Evolutionary conservation across 148 eudicot genomes (phyloP), one percentile per base, ranked within the genome.

Genomic region (Bassia scoparia): DNA sequence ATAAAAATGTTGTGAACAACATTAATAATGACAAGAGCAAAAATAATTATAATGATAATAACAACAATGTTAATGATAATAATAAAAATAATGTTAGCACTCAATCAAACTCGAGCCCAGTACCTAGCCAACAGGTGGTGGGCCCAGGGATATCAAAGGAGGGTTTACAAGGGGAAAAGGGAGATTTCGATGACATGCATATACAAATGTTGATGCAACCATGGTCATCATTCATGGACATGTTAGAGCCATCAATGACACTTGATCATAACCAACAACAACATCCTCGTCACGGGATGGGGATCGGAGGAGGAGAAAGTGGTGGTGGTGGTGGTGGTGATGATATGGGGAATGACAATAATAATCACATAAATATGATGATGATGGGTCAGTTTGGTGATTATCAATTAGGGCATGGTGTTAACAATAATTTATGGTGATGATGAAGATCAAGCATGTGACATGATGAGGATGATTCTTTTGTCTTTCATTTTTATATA

Each of bases 341-440:
- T 69, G 59, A 61, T 61, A 37, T 67, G 13, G 61, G 43, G 2
- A 67, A 20, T 43, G 58, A 60, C 20, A 71, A 11, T 34, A 72
- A 58, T 38, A 60, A 30, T 52, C 60, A 53, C 24, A 77, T 30
- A 58, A 75, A 21, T 30, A 68, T 74, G 77, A 79, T 73, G 81
- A 79, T 78, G 81, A 78, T 79, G 78, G 78, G 78, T 64, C 78
- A 79, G 30, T 79, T 61, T 79, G 82, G 82, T 54, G 78, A 79
- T 9, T 69, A 79, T 44, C 71, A 74, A 68, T 50, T 24, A n/a
- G 77, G 64, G 31, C 75, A 79, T 74, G 82, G 78, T 69, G 61
- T 69, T 62, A 70, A 79, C 70, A 67, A 75, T 41, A 20, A 74
- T 69, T 30, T 69, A 35, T 79, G 81, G 81, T 74, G 75, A 79